Evolutionary conservation across 2,329 filamentous ascomycete genomes (phyloP).

Genomic region (Scopulariopsis brevicaulis): DNA sequence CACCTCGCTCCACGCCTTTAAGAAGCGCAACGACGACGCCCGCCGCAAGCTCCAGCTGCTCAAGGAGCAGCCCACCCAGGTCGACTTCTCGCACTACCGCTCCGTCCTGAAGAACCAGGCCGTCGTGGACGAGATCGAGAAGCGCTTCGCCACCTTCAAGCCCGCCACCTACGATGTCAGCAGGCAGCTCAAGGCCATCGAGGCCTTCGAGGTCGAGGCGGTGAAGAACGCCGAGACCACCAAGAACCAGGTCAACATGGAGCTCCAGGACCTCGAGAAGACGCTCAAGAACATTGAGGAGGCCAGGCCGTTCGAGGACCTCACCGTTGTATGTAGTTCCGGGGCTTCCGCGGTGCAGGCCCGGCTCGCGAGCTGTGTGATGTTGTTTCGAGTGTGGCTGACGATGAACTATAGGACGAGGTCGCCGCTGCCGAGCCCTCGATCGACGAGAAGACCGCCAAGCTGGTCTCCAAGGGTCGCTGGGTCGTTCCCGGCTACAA

Average conservation of each 20-base stretch:
- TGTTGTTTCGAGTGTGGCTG: conserved; percentile 11
- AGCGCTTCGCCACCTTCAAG: conserved; percentile 85
- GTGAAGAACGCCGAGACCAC: conserved; percentile 95
- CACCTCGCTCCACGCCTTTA: conserved; percentile 86
- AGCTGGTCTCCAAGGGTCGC: conserved; percentile 94
- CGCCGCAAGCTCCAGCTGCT: conserved; percentile 85
- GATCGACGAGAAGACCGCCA: conserved; percentile 91
- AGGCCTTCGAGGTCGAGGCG: conserved; percentile 94
- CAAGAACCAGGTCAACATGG: conserved; percentile 89
- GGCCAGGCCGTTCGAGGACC: conserved; percentile 88
- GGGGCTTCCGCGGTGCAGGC: background rate
- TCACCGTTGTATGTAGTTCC: conserved; percentile 75
- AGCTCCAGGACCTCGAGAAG: conserved; percentile 87
- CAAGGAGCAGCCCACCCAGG: conserved; percentile 68
- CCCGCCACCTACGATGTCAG: conserved; percentile 83
- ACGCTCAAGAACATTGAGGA: conserved; percentile 96
- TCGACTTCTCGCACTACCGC: conserved; percentile 95
- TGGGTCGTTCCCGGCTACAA: conserved; percentile 99
- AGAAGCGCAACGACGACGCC: conserved; percentile 98
- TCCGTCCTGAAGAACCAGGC: conserved; percentile 88
- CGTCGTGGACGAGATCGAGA: conserved; percentile 94
- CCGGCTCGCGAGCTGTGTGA: background rate
- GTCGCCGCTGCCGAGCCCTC: conserved; percentile 88
- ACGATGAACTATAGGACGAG: conserved; percentile 57
- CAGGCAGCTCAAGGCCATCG: conserved; percentile 95